phyloP scores from a whole-genome alignment of 2,329 filamentous ascomycete species.

The Periconia macrospinosa region DNA sequence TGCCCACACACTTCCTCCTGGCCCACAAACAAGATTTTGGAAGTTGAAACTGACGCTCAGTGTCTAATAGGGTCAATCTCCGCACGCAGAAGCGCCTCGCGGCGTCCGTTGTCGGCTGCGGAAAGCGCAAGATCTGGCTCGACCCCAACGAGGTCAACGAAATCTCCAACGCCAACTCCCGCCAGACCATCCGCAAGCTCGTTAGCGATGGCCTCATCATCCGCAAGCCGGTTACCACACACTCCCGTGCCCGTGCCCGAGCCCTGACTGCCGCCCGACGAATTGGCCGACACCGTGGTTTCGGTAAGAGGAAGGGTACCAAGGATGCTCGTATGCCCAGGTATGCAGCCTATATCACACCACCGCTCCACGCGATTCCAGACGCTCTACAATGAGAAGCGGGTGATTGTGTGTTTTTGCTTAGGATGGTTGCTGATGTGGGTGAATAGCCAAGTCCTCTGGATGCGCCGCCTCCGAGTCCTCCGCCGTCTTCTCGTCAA shows the following conservation, averaged over 20 bases:
- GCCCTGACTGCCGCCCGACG: constrained; percentile 92
- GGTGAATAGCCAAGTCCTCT: constrained; percentile 80
- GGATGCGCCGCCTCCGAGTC: constrained; percentile 99
- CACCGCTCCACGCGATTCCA: constrained; percentile 12
- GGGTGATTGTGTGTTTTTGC: constrained; percentile 9
- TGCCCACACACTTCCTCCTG: constrained; percentile 22
- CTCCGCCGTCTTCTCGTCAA: constrained; percentile 99
- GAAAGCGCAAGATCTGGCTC: constrained; percentile 99
- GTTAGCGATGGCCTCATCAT: constrained; percentile 99
- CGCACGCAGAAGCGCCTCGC: constrained; percentile 99
- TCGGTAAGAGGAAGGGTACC: constrained; percentile 99
- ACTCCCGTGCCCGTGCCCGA: constrained; percentile 95
- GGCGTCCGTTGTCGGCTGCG: constrained; percentile 96
- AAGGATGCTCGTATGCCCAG: constrained; percentile 98
- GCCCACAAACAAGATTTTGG: constrained; percentile 17
- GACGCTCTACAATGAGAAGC: constrained; percentile 2
- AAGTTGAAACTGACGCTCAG: constrained; percentile 32
- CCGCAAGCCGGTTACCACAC: constrained; percentile 99
- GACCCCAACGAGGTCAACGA: constrained; percentile 99
- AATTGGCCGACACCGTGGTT: constrained; percentile 96
- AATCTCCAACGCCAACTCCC: constrained; percentile 99
- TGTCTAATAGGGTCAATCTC: constrained; percentile 86
- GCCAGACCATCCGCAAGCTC: constrained; percentile 99
- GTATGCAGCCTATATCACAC: constrained; percentile 57
- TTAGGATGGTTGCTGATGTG: constrained; percentile 33